These are phyloP conservation scores for Saccharomycopsis oosterbeekiorum DNA, from an alignment of 805 yeast genomes.

Conservation along the genomic window DNA sequence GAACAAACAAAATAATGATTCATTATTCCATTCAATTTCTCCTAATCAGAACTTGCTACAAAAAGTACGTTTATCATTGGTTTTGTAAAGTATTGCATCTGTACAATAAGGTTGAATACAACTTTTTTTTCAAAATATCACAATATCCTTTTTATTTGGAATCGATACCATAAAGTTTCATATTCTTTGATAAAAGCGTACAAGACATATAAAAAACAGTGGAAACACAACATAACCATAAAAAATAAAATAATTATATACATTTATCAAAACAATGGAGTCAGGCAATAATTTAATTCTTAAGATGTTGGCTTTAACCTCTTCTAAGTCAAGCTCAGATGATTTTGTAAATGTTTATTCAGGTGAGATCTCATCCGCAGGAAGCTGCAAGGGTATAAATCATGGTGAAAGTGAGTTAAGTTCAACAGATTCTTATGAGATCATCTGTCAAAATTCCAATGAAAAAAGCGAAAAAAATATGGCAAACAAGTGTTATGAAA, in stretches of 20 bases:
- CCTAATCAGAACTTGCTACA: too few species aligned
- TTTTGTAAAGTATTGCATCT: too few species aligned
- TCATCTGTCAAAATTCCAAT: background rate
- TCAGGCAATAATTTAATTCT: background rate
- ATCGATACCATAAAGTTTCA: background rate
- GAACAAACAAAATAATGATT: too few species aligned
- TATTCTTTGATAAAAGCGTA: background rate
- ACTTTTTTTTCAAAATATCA: background rate
- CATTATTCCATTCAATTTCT: too few species aligned
- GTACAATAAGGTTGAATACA: too few species aligned
- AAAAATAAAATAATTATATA: too few species aligned
- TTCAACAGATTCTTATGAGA: background rate
- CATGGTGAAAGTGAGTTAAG: background rate
- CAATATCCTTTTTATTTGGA: background rate
- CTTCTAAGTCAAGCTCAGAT: background rate
- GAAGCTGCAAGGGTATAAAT: background rate
- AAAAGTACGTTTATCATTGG: too few species aligned
- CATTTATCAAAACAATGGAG: background rate
- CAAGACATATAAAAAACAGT: too few species aligned
- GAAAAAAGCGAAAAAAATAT: background rate
- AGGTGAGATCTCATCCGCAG: background rate
- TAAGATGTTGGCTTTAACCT: background rate
- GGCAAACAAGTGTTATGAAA: background rate
- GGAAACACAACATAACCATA: too few species aligned
- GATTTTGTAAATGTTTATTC: background rate